Conservation (phyloP, 352 stramenopile genomes). For the Pythium utonaiense region DNA sequence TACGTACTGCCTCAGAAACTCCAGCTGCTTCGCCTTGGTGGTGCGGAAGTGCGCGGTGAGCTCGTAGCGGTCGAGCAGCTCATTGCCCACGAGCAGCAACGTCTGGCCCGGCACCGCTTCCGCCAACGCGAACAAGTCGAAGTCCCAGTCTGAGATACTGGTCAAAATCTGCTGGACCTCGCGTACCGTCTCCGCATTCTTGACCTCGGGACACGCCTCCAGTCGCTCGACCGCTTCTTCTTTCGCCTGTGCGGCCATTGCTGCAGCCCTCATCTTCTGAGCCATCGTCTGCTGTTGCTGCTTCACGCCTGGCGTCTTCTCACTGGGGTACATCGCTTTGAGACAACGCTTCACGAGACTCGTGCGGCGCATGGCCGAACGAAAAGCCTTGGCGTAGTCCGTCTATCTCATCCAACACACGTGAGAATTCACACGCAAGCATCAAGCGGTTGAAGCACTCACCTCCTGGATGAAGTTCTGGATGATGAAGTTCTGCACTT, state of each 20-base stretch:
- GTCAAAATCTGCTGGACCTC: slow-evolving; percentile 50
- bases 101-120: slow-evolving; percentile 49
- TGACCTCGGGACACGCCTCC: slow-evolving; percentile 58
- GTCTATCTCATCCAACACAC: slow-evolving; percentile 19
- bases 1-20: slow-evolving; percentile 66
- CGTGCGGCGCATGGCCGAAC: slow-evolving; percentile 58
- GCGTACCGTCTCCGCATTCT: slow-evolving; percentile 37
- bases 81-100: slow-evolving; percentile 70
- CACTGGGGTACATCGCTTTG: slow-evolving; percentile 60
- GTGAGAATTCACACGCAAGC: too few species aligned
- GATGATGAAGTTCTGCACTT: slow-evolving; percentile 84
- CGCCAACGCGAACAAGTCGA: slow-evolving; percentile 63
- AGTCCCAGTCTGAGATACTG: slow-evolving; percentile 61
- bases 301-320: slow-evolving; percentile 18
- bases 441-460: too few species aligned
- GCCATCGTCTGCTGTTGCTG: neutral
- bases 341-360: slow-evolving; percentile 73
- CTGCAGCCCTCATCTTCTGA: neutral
- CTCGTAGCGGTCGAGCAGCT: slow-evolving; percentile 70
- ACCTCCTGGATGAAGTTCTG: slow-evolving; percentile 82
- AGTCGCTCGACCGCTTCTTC: slow-evolving; percentile 3
- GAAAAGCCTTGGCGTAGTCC: slow-evolving; percentile 67
- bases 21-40: slow-evolving; percentile 43
- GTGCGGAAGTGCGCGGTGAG: slow-evolving; percentile 60
- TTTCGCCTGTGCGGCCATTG: slow-evolving; percentile 27